Percentiles rank a stretch among this genome's conserved stretches.
phyloP scores from a whole-genome alignment of 2,329 filamentous ascomycete species.

The Alternaria ventricosa region DNA sequence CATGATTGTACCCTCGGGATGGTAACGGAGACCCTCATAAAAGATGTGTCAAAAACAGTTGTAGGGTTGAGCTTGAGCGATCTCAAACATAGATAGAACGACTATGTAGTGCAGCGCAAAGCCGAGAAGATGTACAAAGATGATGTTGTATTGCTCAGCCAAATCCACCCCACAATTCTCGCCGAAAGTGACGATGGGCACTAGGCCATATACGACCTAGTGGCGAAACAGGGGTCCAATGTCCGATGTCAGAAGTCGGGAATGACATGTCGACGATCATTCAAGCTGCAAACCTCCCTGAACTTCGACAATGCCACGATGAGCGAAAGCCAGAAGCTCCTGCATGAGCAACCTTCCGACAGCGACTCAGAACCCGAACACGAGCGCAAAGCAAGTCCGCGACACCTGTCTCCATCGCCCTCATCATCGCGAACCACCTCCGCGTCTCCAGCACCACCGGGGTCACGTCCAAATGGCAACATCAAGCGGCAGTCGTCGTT shows the following conservation, averaged over 20 bases:
- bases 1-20: too few relatives aligned
- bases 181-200: not conserved
- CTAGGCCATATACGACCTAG: constrained; percentile 5
- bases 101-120: not conserved
- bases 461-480: constrained; percentile 32
- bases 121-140: not conserved
- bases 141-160: not conserved
- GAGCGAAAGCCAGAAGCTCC: constrained; percentile 49
- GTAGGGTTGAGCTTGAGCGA: not conserved
- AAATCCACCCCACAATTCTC: not conserved
- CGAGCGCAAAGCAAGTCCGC: constrained; percentile 20
- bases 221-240: constrained; percentile 16
- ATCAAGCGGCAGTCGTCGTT: constrained; percentile 53
- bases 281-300: not conserved
- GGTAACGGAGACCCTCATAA: not conserved
- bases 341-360: constrained; percentile 42
- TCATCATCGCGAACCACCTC: constrained; percentile 37
- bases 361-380: constrained; percentile 38
- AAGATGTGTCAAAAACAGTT: not conserved
- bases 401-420: constrained; percentile 37
- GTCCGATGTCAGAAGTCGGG: constrained; percentile 9
- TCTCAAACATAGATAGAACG: not conserved
- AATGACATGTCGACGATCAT: constrained; percentile 6
- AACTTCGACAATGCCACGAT: constrained; percentile 45
- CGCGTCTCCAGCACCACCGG: constrained; percentile 36